phyloP scores from a whole-genome alignment of 2,329 filamentous ascomycete species.

The Colletotrichum melonis region DNA sequence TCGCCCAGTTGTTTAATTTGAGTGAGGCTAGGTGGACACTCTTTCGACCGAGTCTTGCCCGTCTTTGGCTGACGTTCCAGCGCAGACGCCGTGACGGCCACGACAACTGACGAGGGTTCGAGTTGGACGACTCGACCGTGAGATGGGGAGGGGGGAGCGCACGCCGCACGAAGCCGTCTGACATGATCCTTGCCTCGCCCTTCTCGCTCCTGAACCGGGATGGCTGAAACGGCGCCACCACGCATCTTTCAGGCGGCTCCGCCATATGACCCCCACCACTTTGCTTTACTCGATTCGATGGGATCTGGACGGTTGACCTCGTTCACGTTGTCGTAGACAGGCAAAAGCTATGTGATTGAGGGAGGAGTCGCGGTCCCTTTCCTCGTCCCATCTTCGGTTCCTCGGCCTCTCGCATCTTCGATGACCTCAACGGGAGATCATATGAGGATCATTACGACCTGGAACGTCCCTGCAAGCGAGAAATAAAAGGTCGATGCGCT shows the following conservation, averaged over 20 bases:
- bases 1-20: slow-evolving; percentile 31
- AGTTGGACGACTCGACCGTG: background rate
- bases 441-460: background rate
- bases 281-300: background rate
- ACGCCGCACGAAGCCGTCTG: background rate
- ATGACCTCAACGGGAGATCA: background rate
- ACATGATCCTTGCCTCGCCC: slow-evolving; percentile 17
- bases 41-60: slow-evolving; percentile 6
- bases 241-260: slow-evolving; percentile 34
- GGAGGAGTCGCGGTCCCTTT: background rate
- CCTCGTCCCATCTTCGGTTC: slow-evolving; percentile 27
- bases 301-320: background rate
- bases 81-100: background rate
- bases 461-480: slow-evolving; percentile 8
- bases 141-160: background rate
- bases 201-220: slow-evolving; percentile 17
- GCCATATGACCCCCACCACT: slow-evolving; percentile 9
- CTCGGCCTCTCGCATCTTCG: slow-evolving; percentile 23
- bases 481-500: background rate
- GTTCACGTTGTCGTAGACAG: background rate
- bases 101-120: no score
- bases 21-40: slow-evolving; percentile 25
- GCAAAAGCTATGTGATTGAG: background rate
- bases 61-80: background rate
- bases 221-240: slow-evolving; percentile 33